phyloP scores from a whole-genome alignment of 768 basidiomycete genomes.

The Sporobolomyces pararoseus region DNA sequence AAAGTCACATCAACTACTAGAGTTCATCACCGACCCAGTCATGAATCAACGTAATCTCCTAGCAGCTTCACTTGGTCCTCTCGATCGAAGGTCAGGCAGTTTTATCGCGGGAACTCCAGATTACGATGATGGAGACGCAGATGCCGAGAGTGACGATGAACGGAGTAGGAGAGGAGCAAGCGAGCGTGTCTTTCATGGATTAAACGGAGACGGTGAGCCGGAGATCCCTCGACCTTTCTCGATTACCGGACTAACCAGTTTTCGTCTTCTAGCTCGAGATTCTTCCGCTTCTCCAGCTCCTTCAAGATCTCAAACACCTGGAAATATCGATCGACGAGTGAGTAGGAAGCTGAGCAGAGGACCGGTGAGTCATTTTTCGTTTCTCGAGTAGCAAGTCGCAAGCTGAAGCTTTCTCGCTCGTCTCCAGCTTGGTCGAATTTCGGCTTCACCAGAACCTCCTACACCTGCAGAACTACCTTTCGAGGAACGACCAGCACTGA shows the following conservation, averaged over 20 bases:
- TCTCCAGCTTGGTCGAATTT: constrained; percentile 31
- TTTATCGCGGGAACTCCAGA: constrained; percentile 33
- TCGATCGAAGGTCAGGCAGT: constrained; percentile 2
- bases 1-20: constrained; percentile 80
- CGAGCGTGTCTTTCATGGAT: constrained; percentile 25
- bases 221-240: no score
- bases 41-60: constrained; percentile 23
- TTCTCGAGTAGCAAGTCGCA: no score
- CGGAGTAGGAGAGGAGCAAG: constrained; percentile 27
- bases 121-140: constrained; percentile 32
- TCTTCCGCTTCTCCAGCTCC: constrained; percentile 29
- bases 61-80: constrained; percentile 15
- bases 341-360: constrained; percentile 22
- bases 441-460: constrained; percentile 18
- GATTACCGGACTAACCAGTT: neutral
- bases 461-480: constrained; percentile 14
- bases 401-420: neutral
- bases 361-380: constrained; percentile 10
- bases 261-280: constrained; percentile 11
- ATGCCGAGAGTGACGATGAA: constrained; percentile 39
- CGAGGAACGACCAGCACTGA: constrained; percentile 36
- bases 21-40: constrained; percentile 75
- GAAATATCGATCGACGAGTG: neutral
- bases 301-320: constrained; percentile 17
- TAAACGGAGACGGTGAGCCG: constrained; percentile 33